Conservation (phyloP, 805 yeast genomes). For the Candida nitratophila region DNA sequence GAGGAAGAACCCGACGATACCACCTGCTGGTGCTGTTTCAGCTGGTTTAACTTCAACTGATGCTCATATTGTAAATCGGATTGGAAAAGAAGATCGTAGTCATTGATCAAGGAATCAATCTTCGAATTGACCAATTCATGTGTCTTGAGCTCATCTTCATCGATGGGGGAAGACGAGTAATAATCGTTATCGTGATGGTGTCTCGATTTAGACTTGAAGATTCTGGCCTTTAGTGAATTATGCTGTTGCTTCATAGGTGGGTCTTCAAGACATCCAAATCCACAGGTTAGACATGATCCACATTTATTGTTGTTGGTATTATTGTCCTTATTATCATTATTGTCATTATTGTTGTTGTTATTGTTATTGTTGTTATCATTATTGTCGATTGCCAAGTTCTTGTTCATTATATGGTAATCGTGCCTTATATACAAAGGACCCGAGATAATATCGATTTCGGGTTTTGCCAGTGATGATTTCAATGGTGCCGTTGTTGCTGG, state of each 20-base stretch:
- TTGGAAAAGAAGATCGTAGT: not conserved
- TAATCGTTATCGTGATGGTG: not conserved
- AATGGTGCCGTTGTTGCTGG: not conserved
- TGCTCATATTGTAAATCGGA: not conserved
- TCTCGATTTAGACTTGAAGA: not conserved
- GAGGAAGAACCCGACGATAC: not conserved
- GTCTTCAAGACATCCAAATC: slow-evolving; percentile 12
- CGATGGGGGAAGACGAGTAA: not conserved
- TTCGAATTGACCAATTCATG: not conserved
- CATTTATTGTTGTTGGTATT: slow-evolving; percentile 9
- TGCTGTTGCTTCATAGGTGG: not conserved
- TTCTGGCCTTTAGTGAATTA: not conserved
- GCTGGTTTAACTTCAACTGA: not conserved
- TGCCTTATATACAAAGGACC: not conserved
- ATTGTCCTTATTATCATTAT: slow-evolving; percentile 4
- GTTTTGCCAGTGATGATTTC: not conserved
- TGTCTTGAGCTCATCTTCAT: not conserved
- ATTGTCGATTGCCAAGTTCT: not conserved
- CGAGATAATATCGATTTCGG: not conserved
- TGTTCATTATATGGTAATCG: not conserved
- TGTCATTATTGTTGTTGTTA: not conserved
- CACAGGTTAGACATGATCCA: slow-evolving; percentile 21
- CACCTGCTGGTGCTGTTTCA: too few relatives aligned
- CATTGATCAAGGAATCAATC: not conserved
- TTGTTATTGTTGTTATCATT: not conserved